Conservation (phyloP, 805 yeast species). For the Wickerhamiella kurtzmanii region DNA sequence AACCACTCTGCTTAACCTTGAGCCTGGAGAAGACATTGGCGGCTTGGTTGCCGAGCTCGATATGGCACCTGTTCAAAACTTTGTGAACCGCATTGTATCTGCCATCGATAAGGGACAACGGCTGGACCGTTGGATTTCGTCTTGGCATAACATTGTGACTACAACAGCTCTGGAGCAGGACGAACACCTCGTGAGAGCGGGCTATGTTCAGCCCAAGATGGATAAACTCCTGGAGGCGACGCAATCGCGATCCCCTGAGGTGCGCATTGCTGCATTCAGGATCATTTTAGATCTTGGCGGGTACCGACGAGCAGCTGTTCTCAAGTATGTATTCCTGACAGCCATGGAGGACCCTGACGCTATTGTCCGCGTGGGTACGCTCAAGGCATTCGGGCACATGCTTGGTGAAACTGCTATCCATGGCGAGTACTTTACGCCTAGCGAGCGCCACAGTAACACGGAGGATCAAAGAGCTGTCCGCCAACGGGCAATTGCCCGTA, state of each 20-base stretch:
- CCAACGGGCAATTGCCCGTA: constrained; percentile 53
- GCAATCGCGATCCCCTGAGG: constrained; percentile 33
- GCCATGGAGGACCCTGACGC: constrained; percentile 44
- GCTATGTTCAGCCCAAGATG: constrained; percentile 38
- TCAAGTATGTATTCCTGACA: constrained; percentile 48
- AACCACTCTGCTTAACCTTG: constrained; percentile 22
- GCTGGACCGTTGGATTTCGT: constrained; percentile 78
- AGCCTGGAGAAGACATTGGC: constrained; percentile 10
- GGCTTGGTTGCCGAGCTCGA: constrained; percentile 4
- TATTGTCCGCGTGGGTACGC: constrained; percentile 37
- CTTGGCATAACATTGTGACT: constrained; percentile 46
- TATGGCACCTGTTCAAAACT: constrained; percentile 18
- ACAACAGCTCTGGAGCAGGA: constrained; percentile 45
- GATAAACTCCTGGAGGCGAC: constrained; percentile 46
- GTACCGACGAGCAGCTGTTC: constrained; percentile 44
- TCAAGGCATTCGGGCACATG: constrained; percentile 35
- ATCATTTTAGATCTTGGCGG: constrained; percentile 68
- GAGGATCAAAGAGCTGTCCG: constrained; percentile 32
- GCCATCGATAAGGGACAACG: constrained; percentile 66
- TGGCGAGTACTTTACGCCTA: constrained; percentile 30
- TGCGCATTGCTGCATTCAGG: constrained; percentile 55
- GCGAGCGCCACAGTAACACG: constrained; percentile 1
- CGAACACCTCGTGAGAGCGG: constrained; percentile 42
- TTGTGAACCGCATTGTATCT: constrained; percentile 36
- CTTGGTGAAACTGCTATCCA: constrained; percentile 55